Base-by-base conservation (phyloP, 2,329 filamentous ascomycete genomes). In the Neofusicoccum umdonicola region DNA sequence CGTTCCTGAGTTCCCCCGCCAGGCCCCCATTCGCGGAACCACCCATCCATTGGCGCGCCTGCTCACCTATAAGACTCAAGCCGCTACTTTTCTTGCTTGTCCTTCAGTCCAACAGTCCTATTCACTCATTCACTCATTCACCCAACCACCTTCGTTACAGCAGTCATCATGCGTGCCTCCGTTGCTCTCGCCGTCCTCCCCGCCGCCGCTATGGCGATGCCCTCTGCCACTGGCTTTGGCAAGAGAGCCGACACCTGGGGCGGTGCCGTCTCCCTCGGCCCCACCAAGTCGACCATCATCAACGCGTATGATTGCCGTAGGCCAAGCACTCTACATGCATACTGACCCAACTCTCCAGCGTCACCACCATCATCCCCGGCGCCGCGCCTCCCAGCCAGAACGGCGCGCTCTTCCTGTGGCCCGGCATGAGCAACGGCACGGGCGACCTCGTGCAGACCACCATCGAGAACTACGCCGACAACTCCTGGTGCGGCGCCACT, bases 351-450 rank as follows among this genome's bases (percentile, higher is more conserved):
- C 37, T 12, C 37, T 8, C 9, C 37, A 39, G 37, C 4, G 74
- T 77, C 13, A 80, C 79, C 7, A 79, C 74, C 5, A 65, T 80
- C n/a, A 75, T 78, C 41, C 78, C 78, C 1, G 79, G 79, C 22
- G 66, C 69, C 1, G 76, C 78, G 0, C 79, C 79, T 6, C 48
- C 72, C 0, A 74, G 72, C 0, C 78, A 80, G 57, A 75, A 72
- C 34, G 78, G 78, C 3, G 70, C 71, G 37, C 72, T 81, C 0
- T 80, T 79, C 69, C 72, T 81, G 41, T 81, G 77, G 78, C 80
- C 78, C 6, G 79, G 79, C 4, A 81, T 81, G 76, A 78, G 76
- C 61, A 81, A 80, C 66, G 78, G 79, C 44, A 81, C 79, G 3
- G 78, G 79, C 1, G 75, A 81, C 57, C 70, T 81, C 15, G 69